phyloP scores from a whole-genome alignment of 352 stramenopile species.

The Globisporangium yorkense region DNA sequence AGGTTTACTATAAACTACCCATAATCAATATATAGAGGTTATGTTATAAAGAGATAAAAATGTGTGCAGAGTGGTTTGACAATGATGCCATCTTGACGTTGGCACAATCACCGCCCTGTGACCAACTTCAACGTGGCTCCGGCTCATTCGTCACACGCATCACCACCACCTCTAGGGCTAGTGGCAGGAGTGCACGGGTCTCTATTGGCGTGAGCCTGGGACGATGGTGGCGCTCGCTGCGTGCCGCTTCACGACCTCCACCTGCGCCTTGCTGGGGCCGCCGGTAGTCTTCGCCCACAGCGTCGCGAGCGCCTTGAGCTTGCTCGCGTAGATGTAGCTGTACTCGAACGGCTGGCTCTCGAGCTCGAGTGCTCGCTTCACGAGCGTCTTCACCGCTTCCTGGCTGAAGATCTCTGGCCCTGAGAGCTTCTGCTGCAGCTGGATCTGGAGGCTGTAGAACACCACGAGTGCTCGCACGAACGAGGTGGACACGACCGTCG shows the following conservation, averaged over 20 bases:
- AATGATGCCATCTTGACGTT: too few species aligned
- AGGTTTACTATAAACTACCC: too few species aligned
- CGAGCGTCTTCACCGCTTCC: background rate
- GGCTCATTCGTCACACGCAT: too few species aligned
- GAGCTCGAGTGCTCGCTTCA: background rate
- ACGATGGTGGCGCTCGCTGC: background rate
- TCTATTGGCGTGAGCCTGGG: background rate
- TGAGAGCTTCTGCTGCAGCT: constrained; percentile 12
- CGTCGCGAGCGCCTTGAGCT: constrained; percentile 7
- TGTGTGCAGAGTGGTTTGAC: too few species aligned
- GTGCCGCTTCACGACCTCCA: background rate
- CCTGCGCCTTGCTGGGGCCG: background rate
- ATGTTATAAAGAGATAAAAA: too few species aligned
- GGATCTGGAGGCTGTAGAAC: constrained; percentile 31
- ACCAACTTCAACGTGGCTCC: too few species aligned
- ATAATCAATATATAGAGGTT: too few species aligned
- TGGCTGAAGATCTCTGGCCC: background rate
- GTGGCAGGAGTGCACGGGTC: too few species aligned
- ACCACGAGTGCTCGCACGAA: constrained; percentile 30
- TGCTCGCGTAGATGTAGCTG: constrained; percentile 9
- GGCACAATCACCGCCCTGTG: too few species aligned
- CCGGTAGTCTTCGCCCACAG: constrained; percentile 2
- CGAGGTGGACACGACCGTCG: constrained; percentile 13
- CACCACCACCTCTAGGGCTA: too few species aligned
- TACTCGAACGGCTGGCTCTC: constrained; percentile 11